Conservation (phyloP, 176 grass and related monocot genomes). For the Tuctoria greenei region DNA sequence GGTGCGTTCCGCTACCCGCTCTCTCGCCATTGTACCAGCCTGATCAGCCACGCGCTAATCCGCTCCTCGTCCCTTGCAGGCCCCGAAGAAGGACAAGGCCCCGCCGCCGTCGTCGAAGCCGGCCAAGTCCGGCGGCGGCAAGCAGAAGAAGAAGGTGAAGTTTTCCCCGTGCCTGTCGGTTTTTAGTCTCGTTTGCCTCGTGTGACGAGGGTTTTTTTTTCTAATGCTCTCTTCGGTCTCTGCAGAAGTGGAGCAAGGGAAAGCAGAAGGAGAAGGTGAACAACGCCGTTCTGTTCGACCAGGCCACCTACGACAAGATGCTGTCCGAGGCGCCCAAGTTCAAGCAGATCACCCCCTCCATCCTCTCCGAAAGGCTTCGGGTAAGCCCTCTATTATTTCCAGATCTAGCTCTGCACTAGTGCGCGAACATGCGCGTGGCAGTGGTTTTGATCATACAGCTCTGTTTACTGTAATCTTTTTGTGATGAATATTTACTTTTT, state of each 20-base stretch:
- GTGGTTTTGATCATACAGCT: not conserved
- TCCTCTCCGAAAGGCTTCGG: conserved; percentile 58
- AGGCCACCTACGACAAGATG: conserved; percentile 60
- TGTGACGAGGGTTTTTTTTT: not conserved
- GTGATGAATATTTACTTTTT: too few species aligned
- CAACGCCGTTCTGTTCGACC: conserved; percentile 57
- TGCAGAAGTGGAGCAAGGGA: conserved; percentile 75
- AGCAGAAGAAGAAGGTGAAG: conserved; percentile 64
- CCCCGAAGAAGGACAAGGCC: conserved; percentile 66
- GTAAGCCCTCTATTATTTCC: conserved; percentile 6
- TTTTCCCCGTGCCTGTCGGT: not conserved
- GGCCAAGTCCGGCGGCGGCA: conserved; percentile 55
- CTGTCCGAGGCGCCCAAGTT: conserved; percentile 52
- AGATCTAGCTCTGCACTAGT: not conserved
- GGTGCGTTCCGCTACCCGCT: not conserved
- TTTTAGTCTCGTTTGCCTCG: too few species aligned
- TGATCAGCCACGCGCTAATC: not conserved
- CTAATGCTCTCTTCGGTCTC: not conserved
- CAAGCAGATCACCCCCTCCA: conserved; percentile 60
- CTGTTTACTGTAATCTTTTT: accelerated
- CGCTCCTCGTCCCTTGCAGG: conserved; percentile 1
- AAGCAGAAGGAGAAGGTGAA: conserved; percentile 75
- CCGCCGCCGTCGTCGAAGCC: conserved; percentile 66
- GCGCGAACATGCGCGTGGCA: not conserved
- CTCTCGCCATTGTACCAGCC: too few species aligned